Evolutionary conservation across 352 stramenopile species (phyloP), one percentile per base, ranked within the genome.

Genomic region (Peronospora farinosa): DNA sequence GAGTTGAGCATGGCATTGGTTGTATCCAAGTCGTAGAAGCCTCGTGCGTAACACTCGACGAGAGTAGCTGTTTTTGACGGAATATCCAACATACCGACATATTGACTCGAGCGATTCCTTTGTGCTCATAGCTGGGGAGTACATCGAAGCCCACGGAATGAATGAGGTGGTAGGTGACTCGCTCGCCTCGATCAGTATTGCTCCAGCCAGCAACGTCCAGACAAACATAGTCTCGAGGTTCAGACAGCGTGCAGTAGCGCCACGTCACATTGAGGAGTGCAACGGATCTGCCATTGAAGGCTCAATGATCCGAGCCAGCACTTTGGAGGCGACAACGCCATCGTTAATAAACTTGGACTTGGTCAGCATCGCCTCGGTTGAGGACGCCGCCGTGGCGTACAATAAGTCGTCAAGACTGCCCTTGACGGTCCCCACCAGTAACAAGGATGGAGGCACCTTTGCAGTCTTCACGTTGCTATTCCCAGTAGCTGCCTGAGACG

Each of bases 1-100:
- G 64, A 63, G 41, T 69, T 69, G 21, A 69, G 47, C 64, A 72
- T 67, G n/a, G 62, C 56, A 41, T 67, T 67, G 31, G 30, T 64
- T 11, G 64, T 66, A 53, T 64, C 57, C 16, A 72, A 66, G 36
- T 72, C 63, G 28, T 68, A 72, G 36, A 54, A 67, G 7, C 60
- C 64, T 41, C 60, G 44, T 13, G 59, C 58, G 28, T 66, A 72
- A 46, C 60, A 69, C 40, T 64, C 60, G 5, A 69, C 55, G 36
- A 57, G 56, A 16, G 51, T 55, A 33, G 42, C 43, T 13, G 60
- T 64, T 40, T 40, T 47, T 79, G 69, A 21, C 67, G 60, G 30
- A 71, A 77, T 51, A 79, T 59, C 41, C 65, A 69, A 43, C 66
- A 77, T 2, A 74, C 59, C 10, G 69, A 79, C 37, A 77, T 63